phyloP scores from a whole-genome alignment of 495 filamentous ascomycete genomes.

The Lepidopterella palustris region DNA sequence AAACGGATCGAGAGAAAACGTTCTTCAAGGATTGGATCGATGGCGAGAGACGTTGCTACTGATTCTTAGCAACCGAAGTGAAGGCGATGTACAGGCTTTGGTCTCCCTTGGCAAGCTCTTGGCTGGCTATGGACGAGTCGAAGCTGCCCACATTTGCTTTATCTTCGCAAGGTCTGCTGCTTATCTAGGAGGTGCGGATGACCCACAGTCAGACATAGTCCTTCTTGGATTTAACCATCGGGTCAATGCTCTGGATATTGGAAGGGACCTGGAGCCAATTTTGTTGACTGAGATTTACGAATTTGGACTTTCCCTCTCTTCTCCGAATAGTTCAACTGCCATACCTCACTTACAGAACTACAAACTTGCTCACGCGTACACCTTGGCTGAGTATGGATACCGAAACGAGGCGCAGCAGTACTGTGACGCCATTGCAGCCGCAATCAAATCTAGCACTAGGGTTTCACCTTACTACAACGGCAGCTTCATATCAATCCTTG shows the following conservation, averaged over 20 bases:
- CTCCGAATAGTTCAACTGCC: constrained; percentile 48
- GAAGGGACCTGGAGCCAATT: constrained; percentile 74
- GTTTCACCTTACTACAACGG: constrained; percentile 78
- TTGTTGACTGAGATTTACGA: constrained; percentile 91
- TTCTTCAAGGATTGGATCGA: constrained; percentile 76
- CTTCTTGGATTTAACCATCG: constrained; percentile 79
- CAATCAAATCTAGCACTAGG: constrained; percentile 75
- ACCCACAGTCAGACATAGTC: constrained; percentile 68
- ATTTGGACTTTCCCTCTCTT: constrained; percentile 62
- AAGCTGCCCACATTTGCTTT: constrained; percentile 87
- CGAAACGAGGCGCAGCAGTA: constrained; percentile 82
- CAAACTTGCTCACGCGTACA: constrained; percentile 79
- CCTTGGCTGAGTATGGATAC: constrained; percentile 75
- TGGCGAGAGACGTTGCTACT: constrained; percentile 89
- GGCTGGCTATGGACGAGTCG: constrained; percentile 76
- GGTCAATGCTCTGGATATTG: constrained; percentile 55
- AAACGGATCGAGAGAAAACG: constrained; percentile 59
- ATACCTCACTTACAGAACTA: constrained; percentile 77
- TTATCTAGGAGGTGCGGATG: constrained; percentile 76
- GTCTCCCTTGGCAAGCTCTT: constrained; percentile 75
- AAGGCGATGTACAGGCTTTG: constrained; percentile 69
- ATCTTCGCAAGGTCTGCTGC: constrained; percentile 51
- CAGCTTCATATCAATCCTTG: constrained; percentile 63
- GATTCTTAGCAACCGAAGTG: constrained; percentile 78
- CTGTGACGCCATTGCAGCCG: constrained; percentile 74